A percentile compares a stretch with the other conserved stretches of the same genome.
These are phyloP conservation scores for Leccinellum rugosiceps DNA, from an alignment of 768 basidiomycete species.

Conservation along the genomic window DNA sequence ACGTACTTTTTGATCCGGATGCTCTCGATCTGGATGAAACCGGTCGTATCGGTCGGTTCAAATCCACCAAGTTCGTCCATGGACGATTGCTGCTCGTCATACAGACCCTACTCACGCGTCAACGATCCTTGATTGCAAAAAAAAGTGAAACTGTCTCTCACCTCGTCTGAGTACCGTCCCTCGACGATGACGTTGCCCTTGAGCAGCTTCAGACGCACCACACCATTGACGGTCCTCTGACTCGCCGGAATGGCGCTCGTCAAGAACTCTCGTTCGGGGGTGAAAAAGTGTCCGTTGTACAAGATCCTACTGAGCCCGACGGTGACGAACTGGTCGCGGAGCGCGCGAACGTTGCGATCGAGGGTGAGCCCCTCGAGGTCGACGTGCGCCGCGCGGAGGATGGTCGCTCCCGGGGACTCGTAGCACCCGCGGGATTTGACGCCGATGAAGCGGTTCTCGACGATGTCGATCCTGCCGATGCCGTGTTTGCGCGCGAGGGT, in stretches of 20 bases:
- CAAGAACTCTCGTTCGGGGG: constrained; percentile 97
- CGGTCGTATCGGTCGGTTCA: constrained; percentile 91
- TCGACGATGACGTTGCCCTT: constrained; percentile 96
- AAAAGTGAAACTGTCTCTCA: constrained; percentile 27
- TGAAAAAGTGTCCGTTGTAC: constrained; percentile 99
- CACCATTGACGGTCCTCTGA: constrained; percentile 94
- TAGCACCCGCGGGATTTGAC: constrained; percentile 99
- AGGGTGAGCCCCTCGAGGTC: constrained; percentile 98
- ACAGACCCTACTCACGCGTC: constrained; percentile 63
- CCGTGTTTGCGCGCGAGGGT: constrained; percentile 92
- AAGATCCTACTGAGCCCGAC: constrained; percentile 85
- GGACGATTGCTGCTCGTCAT: constrained; percentile 92
- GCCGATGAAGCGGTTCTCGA: constrained; percentile 99
- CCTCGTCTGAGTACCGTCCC: constrained; percentile 86
- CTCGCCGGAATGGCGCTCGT: constrained; percentile 87
- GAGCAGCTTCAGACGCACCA: constrained; percentile 87
- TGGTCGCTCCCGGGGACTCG: constrained; percentile 95
- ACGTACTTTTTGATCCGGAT: constrained; percentile 96
- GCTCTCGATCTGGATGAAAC: constrained; percentile 96
- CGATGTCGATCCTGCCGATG: constrained; percentile 96
- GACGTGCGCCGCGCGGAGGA: constrained; percentile 91
- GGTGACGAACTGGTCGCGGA: constrained; percentile 95
- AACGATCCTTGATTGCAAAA: neutral
- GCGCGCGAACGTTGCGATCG: constrained; percentile 92
- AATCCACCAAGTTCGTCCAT: constrained; percentile 99